These are phyloP conservation scores for Plantago elongata DNA, from an alignment of 257 asterid genomes.

Conservation along the genomic window DNA sequence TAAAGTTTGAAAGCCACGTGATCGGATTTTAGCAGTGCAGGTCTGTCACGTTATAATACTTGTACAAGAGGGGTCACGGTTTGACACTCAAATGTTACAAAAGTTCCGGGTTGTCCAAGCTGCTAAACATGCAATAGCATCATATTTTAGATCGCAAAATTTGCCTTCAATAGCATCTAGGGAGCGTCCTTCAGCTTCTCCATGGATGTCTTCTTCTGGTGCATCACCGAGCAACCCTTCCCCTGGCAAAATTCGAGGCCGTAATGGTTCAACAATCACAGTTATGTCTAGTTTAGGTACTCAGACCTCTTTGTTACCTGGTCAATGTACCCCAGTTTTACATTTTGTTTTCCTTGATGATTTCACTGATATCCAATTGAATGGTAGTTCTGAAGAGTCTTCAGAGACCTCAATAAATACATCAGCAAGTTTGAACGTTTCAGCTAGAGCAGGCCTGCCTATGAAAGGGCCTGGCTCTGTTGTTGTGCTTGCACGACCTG, in stretches of 20 bases:
- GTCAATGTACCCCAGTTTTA: conserved; percentile 83
- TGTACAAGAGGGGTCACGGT: conserved; percentile 84
- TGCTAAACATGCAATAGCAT: conserved; percentile 69
- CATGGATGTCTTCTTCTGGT: conserved; percentile 38
- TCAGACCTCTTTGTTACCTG: conserved; percentile 71
- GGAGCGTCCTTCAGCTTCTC: conserved; percentile 46
- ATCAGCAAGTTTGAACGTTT: conserved; percentile 38
- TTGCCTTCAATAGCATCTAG: conserved; percentile 35
- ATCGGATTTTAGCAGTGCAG: conserved; percentile 73
- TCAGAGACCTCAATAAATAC: conserved; percentile 40
- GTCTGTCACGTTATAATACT: conserved; percentile 80
- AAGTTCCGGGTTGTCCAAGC: conserved; percentile 77
- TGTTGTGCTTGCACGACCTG: conserved; percentile 77
- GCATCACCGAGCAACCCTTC: conserved; percentile 53
- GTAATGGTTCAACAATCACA: conserved; percentile 51
- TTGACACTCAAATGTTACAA: conserved; percentile 64
- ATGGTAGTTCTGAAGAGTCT: conserved; percentile 49
- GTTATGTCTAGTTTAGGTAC: conserved; percentile 82
- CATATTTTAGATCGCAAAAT: conserved; percentile 55
- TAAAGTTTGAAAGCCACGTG: conserved; percentile 37
- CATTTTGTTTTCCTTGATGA: conserved; percentile 86
- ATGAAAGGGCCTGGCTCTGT: conserved; percentile 68
- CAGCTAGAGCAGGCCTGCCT: conserved; percentile 44
- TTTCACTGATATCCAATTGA: conserved; percentile 49
- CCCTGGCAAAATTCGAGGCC: conserved; percentile 66